Conservation (phyloP, 495 filamentous ascomycete species). For the Penicillium bovifimosum region DNA sequence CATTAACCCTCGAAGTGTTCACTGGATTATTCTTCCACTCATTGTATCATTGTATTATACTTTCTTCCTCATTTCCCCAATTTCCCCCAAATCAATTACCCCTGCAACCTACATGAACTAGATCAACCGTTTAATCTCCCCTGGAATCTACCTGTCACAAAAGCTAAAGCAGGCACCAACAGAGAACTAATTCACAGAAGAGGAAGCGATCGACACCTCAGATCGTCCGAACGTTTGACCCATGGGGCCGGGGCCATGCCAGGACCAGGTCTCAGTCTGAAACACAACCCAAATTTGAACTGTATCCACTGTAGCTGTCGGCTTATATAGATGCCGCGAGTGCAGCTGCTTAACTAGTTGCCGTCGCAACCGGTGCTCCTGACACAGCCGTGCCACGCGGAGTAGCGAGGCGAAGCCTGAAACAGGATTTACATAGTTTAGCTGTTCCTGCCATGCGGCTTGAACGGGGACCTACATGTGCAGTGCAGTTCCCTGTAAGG, state of each 20-base stretch:
- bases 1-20: no score
- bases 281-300: conserved; percentile 11
- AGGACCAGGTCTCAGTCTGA: conserved; percentile 19
- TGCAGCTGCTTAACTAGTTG: conserved; percentile 15
- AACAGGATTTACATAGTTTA: background rate
- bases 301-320: background rate
- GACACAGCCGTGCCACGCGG: background rate
- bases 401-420: background rate
- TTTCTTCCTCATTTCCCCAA: background rate
- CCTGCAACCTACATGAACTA: background rate
- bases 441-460: background rate
- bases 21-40: background rate
- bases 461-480: background rate
- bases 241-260: no score
- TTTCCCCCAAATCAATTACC: background rate
- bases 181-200: background rate
- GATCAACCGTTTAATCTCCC: background rate
- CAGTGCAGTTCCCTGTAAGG: background rate
- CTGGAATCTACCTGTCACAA: conserved; percentile 13
- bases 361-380: conserved; percentile 14
- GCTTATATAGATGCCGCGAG: conserved; percentile 13
- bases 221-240: conserved; percentile 13
- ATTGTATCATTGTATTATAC: background rate
- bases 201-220: conserved; percentile 11
- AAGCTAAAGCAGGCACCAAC: background rate